A percentile compares a stretch with the other conserved stretches of the same genome.
Evolutionary conservation across 176 grass and related monocot species (phyloP).

Genomic region (Puccinellia tenuiflora): DNA sequence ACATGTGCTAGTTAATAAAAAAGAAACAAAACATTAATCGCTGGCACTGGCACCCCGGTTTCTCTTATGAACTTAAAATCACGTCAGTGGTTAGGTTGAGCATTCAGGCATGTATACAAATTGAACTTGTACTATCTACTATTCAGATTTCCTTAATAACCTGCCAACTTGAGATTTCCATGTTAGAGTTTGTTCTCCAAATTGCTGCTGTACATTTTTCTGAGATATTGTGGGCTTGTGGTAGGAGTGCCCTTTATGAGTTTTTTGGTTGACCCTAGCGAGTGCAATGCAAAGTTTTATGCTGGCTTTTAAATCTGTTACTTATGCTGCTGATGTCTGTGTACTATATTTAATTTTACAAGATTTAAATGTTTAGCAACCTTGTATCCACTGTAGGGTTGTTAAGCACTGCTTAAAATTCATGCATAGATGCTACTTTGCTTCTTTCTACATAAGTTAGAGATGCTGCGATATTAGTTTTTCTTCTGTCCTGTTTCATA

Average conservation of each 20-base stretch:
- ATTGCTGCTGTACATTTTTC: not conserved
- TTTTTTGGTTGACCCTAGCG: not conserved
- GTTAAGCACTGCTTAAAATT: constrained; percentile 1
- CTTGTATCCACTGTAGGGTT: constrained; percentile 6
- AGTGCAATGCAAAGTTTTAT: not conserved
- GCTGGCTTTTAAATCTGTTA: not conserved
- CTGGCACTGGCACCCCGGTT: not conserved
- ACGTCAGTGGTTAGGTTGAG: not conserved
- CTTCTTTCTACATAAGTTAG: not conserved
- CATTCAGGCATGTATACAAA: not conserved
- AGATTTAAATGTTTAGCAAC: not conserved
- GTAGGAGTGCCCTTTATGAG: not conserved
- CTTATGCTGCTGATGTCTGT: constrained; percentile 12
- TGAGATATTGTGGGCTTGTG: not conserved
- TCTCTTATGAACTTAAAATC: not conserved
- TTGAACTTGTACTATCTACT: not conserved
- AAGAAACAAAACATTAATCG: not conserved
- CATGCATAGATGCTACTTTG: not conserved
- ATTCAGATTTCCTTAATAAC: not conserved
- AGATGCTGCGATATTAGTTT: not conserved
- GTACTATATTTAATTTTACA: not conserved
- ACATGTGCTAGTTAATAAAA: too few species aligned
- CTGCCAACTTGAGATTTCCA: not conserved
- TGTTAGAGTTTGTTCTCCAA: constrained; percentile 25
- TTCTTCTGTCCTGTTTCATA: not conserved